Conservation (phyloP, 2,329 filamentous ascomycete species). For the Tolypocladium pustulatum region DNA sequence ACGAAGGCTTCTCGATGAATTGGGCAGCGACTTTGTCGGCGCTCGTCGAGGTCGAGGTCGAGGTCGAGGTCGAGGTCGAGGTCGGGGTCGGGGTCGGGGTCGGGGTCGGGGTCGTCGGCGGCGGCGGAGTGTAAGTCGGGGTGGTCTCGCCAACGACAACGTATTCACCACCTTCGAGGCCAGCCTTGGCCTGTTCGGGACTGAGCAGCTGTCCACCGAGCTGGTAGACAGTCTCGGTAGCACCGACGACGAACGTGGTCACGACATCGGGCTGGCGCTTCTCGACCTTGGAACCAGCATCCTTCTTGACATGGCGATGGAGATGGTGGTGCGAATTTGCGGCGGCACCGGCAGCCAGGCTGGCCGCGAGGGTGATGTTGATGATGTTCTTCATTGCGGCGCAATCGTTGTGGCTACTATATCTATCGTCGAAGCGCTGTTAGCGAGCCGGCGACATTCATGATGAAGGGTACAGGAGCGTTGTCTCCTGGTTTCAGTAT, state of each 20-base stretch:
- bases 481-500: background rate
- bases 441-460: background rate
- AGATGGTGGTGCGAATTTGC: conserved; percentile 54
- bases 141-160: conserved; percentile 50
- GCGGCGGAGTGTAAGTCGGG: conserved; percentile 39
- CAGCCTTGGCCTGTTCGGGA: conserved; percentile 55
- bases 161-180: conserved; percentile 62
- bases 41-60: conserved; percentile 22
- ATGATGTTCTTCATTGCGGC: conserved; percentile 13
- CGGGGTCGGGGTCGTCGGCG: conserved; percentile 24
- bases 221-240: conserved; percentile 61
- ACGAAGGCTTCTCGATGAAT: conserved; percentile 38
- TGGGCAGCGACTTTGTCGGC: conserved; percentile 28
- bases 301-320: conserved; percentile 47
- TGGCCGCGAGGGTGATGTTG: conserved; percentile 40
- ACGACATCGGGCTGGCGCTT: conserved; percentile 34
- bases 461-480: background rate
- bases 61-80: too few species aligned
- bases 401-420: background rate
- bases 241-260: conserved; percentile 45
- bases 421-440: background rate
- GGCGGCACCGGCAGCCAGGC: conserved; percentile 38
- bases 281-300: conserved; percentile 34
- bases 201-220: conserved; percentile 54
- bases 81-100: too few species aligned